Conservation (phyloP, 2,329 filamentous ascomycete species). For the Colletotrichum abscissum region DNA sequence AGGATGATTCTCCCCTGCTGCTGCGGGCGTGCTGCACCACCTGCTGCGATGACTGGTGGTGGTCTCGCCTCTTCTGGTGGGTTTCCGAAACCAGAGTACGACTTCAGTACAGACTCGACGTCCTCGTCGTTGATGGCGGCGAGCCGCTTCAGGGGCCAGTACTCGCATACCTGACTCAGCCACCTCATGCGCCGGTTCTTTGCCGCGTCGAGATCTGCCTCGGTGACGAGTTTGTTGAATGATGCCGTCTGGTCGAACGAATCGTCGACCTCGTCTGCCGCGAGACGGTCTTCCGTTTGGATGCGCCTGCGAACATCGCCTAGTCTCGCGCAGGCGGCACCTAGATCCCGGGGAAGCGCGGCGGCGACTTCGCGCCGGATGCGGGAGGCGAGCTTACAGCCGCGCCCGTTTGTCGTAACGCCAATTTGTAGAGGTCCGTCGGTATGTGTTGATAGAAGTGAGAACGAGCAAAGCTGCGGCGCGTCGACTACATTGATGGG, state of each 20-base stretch:
- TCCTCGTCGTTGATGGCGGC: conserved; percentile 84
- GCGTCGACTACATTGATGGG: conserved; percentile 94
- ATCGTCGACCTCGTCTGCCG: conserved; percentile 61
- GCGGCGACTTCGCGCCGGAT: conserved; percentile 90
- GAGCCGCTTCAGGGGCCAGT: conserved; percentile 90
- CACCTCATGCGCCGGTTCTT: conserved; percentile 89
- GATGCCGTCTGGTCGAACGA: conserved; percentile 79
- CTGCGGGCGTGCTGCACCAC: not conserved
- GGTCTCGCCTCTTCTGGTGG: not conserved
- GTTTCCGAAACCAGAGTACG: conserved; percentile 63
- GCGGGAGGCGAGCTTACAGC: conserved; percentile 91
- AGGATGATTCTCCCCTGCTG: conserved; percentile 80
- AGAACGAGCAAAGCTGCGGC: conserved; percentile 88
- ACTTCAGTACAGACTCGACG: conserved; percentile 78
- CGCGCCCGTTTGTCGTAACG: conserved; percentile 93
- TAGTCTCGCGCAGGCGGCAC: conserved; percentile 79
- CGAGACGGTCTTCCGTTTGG: conserved; percentile 76
- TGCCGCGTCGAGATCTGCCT: conserved; percentile 77
- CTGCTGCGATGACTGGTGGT: not conserved
- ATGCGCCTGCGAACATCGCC: conserved; percentile 78
- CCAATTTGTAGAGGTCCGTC: conserved; percentile 95
- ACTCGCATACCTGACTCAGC: conserved; percentile 97
- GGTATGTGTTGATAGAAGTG: conserved; percentile 86
- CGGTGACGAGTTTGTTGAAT: conserved; percentile 86
- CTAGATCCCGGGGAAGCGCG: conserved; percentile 79